phyloP scores from a whole-genome alignment of 1,139 yeast species.

The Pichia sp. region DNA sequence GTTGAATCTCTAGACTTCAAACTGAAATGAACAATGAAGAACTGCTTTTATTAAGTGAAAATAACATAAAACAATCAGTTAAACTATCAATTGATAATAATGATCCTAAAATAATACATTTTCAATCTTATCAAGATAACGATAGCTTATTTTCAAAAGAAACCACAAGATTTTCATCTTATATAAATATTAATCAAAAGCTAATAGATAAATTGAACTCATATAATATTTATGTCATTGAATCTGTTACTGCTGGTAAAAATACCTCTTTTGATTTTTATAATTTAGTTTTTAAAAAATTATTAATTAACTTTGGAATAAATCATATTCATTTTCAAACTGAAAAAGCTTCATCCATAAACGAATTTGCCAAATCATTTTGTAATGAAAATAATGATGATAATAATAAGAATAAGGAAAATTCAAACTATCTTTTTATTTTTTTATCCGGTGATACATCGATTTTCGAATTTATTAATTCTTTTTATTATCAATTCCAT shows the following conservation, averaged over 20 bases:
- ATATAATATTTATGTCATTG: conserved; percentile 31
- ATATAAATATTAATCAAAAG: too few relatives aligned
- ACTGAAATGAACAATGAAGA: too few relatives aligned
- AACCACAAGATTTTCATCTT: too few relatives aligned
- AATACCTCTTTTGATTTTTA: conserved; percentile 39
- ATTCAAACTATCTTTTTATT: conserved; percentile 38
- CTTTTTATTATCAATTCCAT: conserved; percentile 25
- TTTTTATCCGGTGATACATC: conserved; percentile 86
- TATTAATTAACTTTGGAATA: conserved; percentile 39
- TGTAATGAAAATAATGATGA: neutral
- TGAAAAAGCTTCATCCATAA: conserved; percentile 9
- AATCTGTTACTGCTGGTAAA: conserved; percentile 53
- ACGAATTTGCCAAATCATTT: conserved; percentile 11
- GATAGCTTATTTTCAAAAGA: too few relatives aligned
- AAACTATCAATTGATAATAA: too few relatives aligned
- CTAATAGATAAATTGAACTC: neutral
- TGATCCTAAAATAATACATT: too few relatives aligned
- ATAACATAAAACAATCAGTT: too few relatives aligned
- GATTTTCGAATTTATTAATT: conserved; percentile 67
- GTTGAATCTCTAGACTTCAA: too few relatives aligned
- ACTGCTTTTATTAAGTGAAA: too few relatives aligned
- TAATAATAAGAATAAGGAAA: neutral
- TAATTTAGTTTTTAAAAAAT: conserved; percentile 38
- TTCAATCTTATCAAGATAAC: too few relatives aligned
- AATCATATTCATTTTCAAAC: conserved; percentile 39